Evolutionary conservation across 371 early-diverging fungal species (phyloP), one percentile per base, ranked within the genome.

Genomic region (Rhizopus arrhizus): DNA sequence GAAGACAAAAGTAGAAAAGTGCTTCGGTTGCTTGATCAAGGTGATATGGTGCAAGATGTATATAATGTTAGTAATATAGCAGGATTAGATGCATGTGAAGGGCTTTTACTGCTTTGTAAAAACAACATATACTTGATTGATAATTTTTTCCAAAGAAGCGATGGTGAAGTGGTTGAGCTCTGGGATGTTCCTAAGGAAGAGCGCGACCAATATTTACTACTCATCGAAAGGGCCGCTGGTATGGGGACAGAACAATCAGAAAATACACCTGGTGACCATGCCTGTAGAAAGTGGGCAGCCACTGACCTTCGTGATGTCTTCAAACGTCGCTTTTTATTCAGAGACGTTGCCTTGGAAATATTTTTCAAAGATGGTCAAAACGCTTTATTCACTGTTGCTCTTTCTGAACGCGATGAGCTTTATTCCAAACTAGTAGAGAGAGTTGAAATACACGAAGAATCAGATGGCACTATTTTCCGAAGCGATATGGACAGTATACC

Each of bases 321-420:
- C 58, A 87, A 85, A 61, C 69, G 90, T 31, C 81, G 84, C 51
- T 89, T 86, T 60, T 64, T 87, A 15, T 87, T 88, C 52, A 62
- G 92, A 43, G 87, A 89, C 65, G 91, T 91, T 11, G 92, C 91
- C 0, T 48, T 91, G 13, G 92, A 92, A 68, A 78, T 92, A 13
- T 92, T 92, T 66, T 83, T 90, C 61, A 81, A 74, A 0, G 91
- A 92, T 62, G 92, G 92, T 6, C 81, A 88, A 10, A 91, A 85
- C 58, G 87, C 86, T 15, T 58, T 92, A 34, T 78, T 92, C 52
- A 89, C 90, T 4, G 80, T 91, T 31, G 78, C 73, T 41, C 52
- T 82, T 29, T 74, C 82, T 12, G 87, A 89, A 61, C 78, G 92
- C 15, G 92, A 92, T 56, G 72, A 81, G 12, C 80, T 91, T 3